phyloP scores from a whole-genome alignment of 1,284 basidiomycete genomes.

The Leucoagaricus sp. region DNA sequence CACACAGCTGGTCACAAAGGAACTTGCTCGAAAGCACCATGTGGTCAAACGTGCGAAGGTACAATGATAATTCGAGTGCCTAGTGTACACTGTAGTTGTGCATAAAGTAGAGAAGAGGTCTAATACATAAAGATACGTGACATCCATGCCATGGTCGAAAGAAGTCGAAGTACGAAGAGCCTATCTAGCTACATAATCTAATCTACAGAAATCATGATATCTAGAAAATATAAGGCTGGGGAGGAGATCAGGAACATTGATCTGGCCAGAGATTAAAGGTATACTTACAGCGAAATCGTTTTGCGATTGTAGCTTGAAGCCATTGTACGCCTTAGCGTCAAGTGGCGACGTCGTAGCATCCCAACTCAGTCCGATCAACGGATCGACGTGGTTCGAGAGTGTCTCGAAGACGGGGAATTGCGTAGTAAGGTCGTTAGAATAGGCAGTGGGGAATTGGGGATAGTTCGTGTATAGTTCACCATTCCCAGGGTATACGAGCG shows the following conservation, averaged over 20 bases:
- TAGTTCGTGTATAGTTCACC: constrained; percentile 10
- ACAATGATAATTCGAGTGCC: constrained; percentile 12
- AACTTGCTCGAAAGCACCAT: neutral
- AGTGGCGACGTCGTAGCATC: constrained; percentile 20
- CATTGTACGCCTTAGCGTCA: constrained; percentile 22
- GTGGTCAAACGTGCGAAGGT: constrained; percentile 3
- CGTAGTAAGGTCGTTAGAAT: constrained; percentile 23
- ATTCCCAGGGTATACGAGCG: constrained; percentile 9
- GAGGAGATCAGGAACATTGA: neutral
- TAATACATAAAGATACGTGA: constrained; percentile 13
- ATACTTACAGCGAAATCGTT: constrained; percentile 28
- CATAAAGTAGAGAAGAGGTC: constrained; percentile 12
- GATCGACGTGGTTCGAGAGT: constrained; percentile 24
- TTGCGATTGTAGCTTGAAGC: constrained; percentile 25
- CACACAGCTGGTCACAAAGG: constrained; percentile 1
- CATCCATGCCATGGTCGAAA: constrained; percentile 8
- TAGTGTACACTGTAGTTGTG: neutral
- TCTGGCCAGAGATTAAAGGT: neutral
- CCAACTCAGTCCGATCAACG: constrained; percentile 26
- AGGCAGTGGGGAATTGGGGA: constrained; percentile 25
- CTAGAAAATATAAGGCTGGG: constrained; percentile 12
- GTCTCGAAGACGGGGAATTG: constrained; percentile 27
- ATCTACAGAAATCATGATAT: constrained; percentile 12
- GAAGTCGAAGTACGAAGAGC: constrained; percentile 10
- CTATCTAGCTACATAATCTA: constrained; percentile 9